Base-by-base conservation (phyloP, 116 monocot genomes). In the Phalaenopsis hybrid region DNA sequence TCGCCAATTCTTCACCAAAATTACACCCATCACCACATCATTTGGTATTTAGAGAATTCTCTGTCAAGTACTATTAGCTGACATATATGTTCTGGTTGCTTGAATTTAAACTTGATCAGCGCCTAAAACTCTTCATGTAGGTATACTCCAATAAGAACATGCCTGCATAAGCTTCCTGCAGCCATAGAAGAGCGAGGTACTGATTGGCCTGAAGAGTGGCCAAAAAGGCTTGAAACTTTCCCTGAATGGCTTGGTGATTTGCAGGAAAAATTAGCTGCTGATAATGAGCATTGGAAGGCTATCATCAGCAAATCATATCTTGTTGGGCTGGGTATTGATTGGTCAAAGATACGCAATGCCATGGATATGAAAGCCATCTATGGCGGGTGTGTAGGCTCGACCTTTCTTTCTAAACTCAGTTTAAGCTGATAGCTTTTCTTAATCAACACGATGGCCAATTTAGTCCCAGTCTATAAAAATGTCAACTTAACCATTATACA, bases 191-290 rank as follows among this genome's bases (percentile, higher is more conserved):
- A 96, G 82, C 88, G 91, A 61, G 96, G 96, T 20, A 87, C 89
- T 59, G 94, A 92, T 67, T 96, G 96, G 96, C 96, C 96, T 68
- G 94, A 92, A 82, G 96, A 96, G 77, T 96, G 96, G 96, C 96
- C 96, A 37, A 92, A 89, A 78, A 92, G 96, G 83, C 94, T 96
- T 81, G 88, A 92, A 80, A 82, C 74, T 44, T 94, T 92, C 82
- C 94, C 96, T 63, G 96, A 96, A 50, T 96, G 96, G 96, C 82
- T 96, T 59, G 86, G 82, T 45, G 94, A 94, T 84, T 88, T 82
- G 46, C 85, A 85, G 61, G 91, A 84, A 45, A 91, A 87, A 80
- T 65, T 96, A 68, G 75, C 57, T 59, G 87, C 89, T 23, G 96
- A 96, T 82, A 79, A 88, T 69, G 57, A 91, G 31, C 94, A 89